Base-by-base conservation (phyloP, 176 grass and related monocot genomes). In the Juncus inflexus region DNA sequence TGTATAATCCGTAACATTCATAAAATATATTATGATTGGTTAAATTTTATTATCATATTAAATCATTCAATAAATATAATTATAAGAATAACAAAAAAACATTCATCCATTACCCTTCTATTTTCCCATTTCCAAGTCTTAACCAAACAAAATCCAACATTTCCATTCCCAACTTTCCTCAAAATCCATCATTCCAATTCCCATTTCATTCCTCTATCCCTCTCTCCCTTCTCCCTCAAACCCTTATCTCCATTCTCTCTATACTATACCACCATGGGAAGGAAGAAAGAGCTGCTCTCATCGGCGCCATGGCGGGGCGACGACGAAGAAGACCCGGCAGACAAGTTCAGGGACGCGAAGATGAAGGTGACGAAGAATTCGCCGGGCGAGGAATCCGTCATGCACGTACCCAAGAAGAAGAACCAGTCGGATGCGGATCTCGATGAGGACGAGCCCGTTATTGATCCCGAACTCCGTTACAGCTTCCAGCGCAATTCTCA, bases 401-500 rank as follows among this genome's bases (percentile, higher is more conserved):
- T 76, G 73, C 73, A 76, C 14, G 37, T 76, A 0, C 73, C 35
- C n/a, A 35, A 50, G 36, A 76, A 76, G 28, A 65, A 66, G 50
- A 76, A 70, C 15, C 37, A 63, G 37, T 41, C 73, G 12, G 38
- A 50, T 28, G 9, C 12, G 35, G 62, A 63, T 45, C 43, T 35
- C 52, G 68, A 71, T 6, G 76, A 78, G 3, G 76, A 72, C 65
- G 66, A 64, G 40, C 66, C 67, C 58, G 67, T 71, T 68, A 58
- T 79, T 58, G 76, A 79, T 4, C 76, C 76, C 12, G 67, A 72
- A 12, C 76, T 79, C 50, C 58, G 76, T 9, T 79, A 83, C 75
- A 83, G 81, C 63, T 83, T 83, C 81, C 81, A 78, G 81, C 76
- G 81, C 14, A 83, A 78, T 55, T 73, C 67, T 40, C 63, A 73